Base-by-base conservation (phyloP, 192 early-diverging fungal genomes). In the Entomortierella lignicola region DNA sequence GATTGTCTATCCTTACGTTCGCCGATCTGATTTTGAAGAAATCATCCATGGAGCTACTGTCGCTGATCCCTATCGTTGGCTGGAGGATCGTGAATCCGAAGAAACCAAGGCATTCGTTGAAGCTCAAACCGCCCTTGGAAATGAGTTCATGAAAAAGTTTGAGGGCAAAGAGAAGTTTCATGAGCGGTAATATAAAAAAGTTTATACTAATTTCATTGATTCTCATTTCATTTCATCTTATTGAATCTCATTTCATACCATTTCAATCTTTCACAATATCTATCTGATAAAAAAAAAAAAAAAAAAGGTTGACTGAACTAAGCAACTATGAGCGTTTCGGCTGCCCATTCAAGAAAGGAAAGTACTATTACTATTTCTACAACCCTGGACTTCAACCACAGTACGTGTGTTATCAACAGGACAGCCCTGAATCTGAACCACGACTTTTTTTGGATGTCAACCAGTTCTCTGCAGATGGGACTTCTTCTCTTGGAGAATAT, bases 61-160 rank as follows among this genome's bases (percentile, higher is more conserved):
- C 31, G 63, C 69, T 15, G 91, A 92, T 44, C 90, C 89, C 30
- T 91, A 88, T 72, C 82, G 87, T n/a, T 89, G 89, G 87, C 77
- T 93, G 25, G 92, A 93, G 69, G 87, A 91, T 55, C 89, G 90
- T 13, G 85, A 90, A 37, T 66, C 83, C 0, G 71, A 82, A 32
- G 85, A 92, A 63, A 93, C 91, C 60, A 80, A 86, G 66, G 67
- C 71, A 2, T 93, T 91, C 77, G 87, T 92, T 20, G 73, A 89
- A 18, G 86, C 75, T 17, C 91, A 93, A 63, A 88, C 86, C 71
- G 68, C 72, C 66, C 26, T 92, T 27, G 70, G 84, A 12, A 63
- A 56, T 48, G 73, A 83, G 39, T 86, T 71, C 54, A 54, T 92
- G 30, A 81, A 75, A 21, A 75, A 77, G 62, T 84, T 82, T 75